Conservation (phyloP, 2,329 filamentous ascomycete species). For the Trichoderma semiorbis region DNA sequence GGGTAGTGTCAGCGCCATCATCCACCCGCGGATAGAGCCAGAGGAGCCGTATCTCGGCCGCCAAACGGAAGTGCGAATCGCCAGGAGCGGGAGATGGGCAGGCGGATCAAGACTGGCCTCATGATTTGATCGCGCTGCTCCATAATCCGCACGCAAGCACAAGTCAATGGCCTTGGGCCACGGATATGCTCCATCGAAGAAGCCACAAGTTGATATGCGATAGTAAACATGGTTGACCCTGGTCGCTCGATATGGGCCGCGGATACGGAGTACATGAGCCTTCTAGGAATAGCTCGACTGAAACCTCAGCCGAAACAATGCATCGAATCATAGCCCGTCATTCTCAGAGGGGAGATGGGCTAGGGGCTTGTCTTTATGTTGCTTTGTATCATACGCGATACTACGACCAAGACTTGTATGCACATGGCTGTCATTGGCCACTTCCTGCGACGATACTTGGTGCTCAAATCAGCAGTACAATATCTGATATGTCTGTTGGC, state of each 20-base stretch:
- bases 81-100: background rate
- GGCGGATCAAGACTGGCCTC: background rate
- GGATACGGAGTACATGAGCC: background rate
- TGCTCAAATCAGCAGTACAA: too few relatives aligned
- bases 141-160: background rate
- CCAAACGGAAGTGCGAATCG: background rate
- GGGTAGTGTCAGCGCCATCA: background rate
- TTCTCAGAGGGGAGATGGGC: background rate
- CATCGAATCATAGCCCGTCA: background rate
- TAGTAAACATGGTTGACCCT: background rate
- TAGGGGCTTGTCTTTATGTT: background rate
- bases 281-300: background rate
- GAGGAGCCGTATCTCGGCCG: background rate
- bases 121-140: background rate
- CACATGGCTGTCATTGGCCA: background rate
- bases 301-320: constrained; percentile 2
- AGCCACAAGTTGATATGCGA: background rate
- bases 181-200: background rate
- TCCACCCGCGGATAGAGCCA: constrained; percentile 6
- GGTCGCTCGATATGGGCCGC: background rate
- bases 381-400: background rate
- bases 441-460: background rate
- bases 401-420: background rate
- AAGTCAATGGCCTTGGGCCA: background rate
- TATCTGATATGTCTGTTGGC: background rate